These are phyloP conservation scores for Paraleonurus japonicus DNA, from an alignment of 257 asterid genomes.

Conservation along the genomic window DNA sequence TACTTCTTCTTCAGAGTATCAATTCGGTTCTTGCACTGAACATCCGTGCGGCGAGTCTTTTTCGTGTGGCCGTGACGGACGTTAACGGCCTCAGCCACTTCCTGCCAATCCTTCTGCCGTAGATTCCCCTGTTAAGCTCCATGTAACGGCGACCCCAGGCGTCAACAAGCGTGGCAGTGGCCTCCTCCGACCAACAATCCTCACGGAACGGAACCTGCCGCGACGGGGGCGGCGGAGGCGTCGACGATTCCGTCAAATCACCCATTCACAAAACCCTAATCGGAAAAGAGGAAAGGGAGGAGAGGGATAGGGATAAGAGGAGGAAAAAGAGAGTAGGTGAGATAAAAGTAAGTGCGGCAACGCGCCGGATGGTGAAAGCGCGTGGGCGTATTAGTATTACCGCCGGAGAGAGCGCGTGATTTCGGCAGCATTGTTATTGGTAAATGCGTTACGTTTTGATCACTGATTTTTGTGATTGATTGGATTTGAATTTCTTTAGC, in stretches of 20 bases:
- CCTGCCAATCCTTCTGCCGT: slow-evolving; percentile 88
- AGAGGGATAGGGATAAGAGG: neutral
- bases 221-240: slow-evolving; percentile 40
- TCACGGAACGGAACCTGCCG: slow-evolving; percentile 65
- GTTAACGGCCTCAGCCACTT: slow-evolving; percentile 75
- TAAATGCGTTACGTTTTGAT: slow-evolving; percentile 26
- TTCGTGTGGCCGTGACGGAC: slow-evolving; percentile 58
- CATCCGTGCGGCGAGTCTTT: slow-evolving; percentile 67
- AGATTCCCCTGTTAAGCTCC: slow-evolving; percentile 73
- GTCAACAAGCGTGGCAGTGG: slow-evolving; percentile 71
- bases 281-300: neutral
- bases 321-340: slow-evolving; percentile 7
- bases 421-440: slow-evolving; percentile 32
- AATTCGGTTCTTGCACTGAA: slow-evolving; percentile 89
- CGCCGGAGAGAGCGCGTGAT: slow-evolving; percentile 36
- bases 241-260: slow-evolving; percentile 47
- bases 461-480: slow-evolving; percentile 21
- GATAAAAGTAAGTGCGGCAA: slow-evolving; percentile 32
- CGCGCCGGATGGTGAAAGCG: slow-evolving; percentile 39
- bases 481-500: neutral
- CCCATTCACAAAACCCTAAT: slow-evolving; percentile 39
- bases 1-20: slow-evolving; percentile 94
- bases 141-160: slow-evolving; percentile 78
- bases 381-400: slow-evolving; percentile 17
- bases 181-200: slow-evolving; percentile 91